Conservation (phyloP, 192 early-diverging fungal species). For the Phlyctochytrium arcticum region DNA sequence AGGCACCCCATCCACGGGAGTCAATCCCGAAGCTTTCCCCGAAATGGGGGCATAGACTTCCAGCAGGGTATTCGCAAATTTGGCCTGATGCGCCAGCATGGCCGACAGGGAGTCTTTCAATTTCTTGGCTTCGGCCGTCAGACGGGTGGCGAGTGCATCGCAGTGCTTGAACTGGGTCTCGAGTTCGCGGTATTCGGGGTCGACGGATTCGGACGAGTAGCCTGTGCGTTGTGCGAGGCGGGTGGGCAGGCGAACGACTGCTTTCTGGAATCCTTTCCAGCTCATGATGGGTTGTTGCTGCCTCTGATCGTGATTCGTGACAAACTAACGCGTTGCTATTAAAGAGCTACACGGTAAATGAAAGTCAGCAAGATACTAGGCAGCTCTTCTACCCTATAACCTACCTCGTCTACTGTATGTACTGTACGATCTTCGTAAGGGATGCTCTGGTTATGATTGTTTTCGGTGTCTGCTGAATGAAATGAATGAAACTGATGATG, state of each 20-base stretch:
- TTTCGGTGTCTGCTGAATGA: too few relatives aligned
- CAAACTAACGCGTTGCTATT: too few relatives aligned
- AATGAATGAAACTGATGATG: too few relatives aligned
- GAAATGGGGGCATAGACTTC: conserved; percentile 55
- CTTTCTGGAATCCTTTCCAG: conserved; percentile 74
- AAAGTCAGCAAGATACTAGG: too few relatives aligned
- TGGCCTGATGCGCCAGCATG: conserved; percentile 58
- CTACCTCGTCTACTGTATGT: too few relatives aligned
- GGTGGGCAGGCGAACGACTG: conserved; percentile 74
- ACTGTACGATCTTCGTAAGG: too few relatives aligned
- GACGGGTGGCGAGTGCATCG: conserved; percentile 49
- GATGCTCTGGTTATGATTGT: too few relatives aligned
- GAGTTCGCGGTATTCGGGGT: conserved; percentile 64
- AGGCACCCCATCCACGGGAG: conserved; percentile 1
- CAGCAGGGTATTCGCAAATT: conserved; percentile 52
- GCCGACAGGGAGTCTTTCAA: conserved; percentile 54
- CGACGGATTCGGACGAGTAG: conserved; percentile 45
- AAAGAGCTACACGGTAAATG: too few relatives aligned
- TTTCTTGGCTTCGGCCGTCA: conserved; percentile 63
- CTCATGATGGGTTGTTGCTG: conserved; percentile 55
- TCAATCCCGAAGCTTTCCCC: conserved; percentile 29
- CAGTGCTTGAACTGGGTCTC: conserved; percentile 60
- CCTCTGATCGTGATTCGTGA: too few relatives aligned
- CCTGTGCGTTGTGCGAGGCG: conserved; percentile 66
- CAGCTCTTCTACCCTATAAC: too few relatives aligned